These are phyloP conservation scores for Tulasnella sp. DNA, from an alignment of 768 basidiomycete genomes.

Conservation along the genomic window DNA sequence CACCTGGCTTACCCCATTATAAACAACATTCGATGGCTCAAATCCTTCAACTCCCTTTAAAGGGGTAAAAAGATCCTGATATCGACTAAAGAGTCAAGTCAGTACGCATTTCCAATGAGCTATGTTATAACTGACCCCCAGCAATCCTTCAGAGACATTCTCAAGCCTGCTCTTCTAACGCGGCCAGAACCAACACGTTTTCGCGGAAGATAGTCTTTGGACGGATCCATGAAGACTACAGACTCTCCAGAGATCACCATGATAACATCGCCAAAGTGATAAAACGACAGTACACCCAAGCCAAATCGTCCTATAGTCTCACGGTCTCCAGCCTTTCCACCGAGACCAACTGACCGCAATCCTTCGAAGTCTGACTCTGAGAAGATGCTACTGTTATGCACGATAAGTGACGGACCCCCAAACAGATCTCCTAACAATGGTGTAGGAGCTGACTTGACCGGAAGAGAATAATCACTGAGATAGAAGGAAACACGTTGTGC, in stretches of 20 bases:
- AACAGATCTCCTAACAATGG: slow-evolving; percentile 28
- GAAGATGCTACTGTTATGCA: slow-evolving; percentile 36
- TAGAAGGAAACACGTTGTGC: slow-evolving; percentile 33
- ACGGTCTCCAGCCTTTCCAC: slow-evolving; percentile 29
- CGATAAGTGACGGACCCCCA: slow-evolving; percentile 29
- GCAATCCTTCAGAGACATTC: slow-evolving; percentile 2
- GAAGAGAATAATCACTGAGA: slow-evolving; percentile 25
- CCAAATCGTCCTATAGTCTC: slow-evolving; percentile 42
- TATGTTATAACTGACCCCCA: background rate
- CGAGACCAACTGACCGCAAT: slow-evolving; percentile 33
- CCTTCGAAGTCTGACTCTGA: slow-evolving; percentile 34
- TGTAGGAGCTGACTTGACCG: slow-evolving; percentile 24
- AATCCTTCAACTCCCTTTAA: slow-evolving; percentile 35
- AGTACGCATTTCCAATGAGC: background rate
- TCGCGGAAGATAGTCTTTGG: slow-evolving; percentile 30
- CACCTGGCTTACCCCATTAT: slow-evolving; percentile 35
- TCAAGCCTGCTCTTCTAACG: slow-evolving; percentile 32
- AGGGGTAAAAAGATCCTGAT: slow-evolving; percentile 31
- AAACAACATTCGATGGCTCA: slow-evolving; percentile 21
- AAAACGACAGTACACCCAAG: slow-evolving; percentile 39
- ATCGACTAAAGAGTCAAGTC: slow-evolving; percentile 25
- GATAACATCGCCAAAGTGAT: slow-evolving; percentile 38
- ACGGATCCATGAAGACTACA: slow-evolving; percentile 36
- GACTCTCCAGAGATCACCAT: slow-evolving; percentile 26
- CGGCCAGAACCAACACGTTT: background rate